phyloP scores from a whole-genome alignment of 139 green algal species.

The Astrephomene gubernaculifera region DNA sequence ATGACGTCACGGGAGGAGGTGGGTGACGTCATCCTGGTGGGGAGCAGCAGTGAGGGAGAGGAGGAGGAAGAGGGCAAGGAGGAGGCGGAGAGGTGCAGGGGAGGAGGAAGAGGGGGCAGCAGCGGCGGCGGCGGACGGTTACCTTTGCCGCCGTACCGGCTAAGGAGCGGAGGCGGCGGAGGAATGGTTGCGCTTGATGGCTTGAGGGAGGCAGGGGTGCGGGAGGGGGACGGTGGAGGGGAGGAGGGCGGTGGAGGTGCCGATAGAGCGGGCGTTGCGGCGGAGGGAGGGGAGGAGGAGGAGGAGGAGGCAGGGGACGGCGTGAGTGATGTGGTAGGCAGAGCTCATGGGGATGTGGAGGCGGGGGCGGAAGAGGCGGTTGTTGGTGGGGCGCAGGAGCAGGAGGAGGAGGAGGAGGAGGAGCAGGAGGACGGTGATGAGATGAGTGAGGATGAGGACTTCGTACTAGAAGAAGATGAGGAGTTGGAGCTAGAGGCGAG shows the following conservation, averaged over 20 bases:
- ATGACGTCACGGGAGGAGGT: background rate
- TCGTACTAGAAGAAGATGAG: conserved; percentile 6
- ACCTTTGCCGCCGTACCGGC: too few relatives aligned
- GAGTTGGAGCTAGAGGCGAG: too few relatives aligned
- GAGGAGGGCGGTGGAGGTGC: background rate
- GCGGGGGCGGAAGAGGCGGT: background rate
- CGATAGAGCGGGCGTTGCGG: too few relatives aligned
- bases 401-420: background rate
- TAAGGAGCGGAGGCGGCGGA: too few relatives aligned
- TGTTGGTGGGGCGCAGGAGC: background rate
- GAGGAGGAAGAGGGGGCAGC: too few relatives aligned
- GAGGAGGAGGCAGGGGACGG: background rate
- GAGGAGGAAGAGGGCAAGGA: background rate
- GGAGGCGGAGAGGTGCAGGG: too few relatives aligned
- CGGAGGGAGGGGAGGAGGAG: background rate
- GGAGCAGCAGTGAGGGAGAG: background rate
- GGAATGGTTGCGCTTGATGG: background rate
- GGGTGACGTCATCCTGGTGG: background rate
- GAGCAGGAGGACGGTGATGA: background rate
- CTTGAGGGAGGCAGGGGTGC: too few relatives aligned
- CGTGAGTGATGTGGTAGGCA: too few relatives aligned
- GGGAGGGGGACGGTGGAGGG: background rate
- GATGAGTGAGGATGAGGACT: background rate
- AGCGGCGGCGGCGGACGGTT: too few relatives aligned
- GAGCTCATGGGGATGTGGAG: too few relatives aligned